phyloP scores from a whole-genome alignment of 2,329 filamentous ascomycete species.

The Teratosphaeria pseudoeucalypti region DNA sequence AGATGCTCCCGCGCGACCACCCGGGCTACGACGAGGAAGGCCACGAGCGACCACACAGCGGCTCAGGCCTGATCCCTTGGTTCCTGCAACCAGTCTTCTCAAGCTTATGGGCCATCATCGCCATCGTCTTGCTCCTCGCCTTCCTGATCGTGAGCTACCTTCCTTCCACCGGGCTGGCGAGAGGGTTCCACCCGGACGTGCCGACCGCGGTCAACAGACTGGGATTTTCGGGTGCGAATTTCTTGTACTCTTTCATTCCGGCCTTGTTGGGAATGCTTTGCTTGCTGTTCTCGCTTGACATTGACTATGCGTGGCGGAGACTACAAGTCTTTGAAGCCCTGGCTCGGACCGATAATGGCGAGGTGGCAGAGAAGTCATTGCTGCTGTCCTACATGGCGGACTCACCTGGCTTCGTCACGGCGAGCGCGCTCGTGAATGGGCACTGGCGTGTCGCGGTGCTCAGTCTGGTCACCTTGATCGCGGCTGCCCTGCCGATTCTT shows the following conservation, averaged over 20 bases:
- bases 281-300: constrained; percentile 55
- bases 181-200: constrained; percentile 63
- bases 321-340: constrained; percentile 62
- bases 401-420: constrained; percentile 49
- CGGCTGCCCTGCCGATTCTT: constrained; percentile 55
- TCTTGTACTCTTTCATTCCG: constrained; percentile 71
- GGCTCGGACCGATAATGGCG: constrained; percentile 37
- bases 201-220: constrained; percentile 30
- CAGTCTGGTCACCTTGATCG: constrained; percentile 49
- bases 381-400: constrained; percentile 62
- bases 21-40: constrained; percentile 3
- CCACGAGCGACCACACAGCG: constrained; percentile 1
- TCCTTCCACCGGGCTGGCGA: constrained; percentile 52
- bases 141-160: constrained; percentile 68
- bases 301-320: constrained; percentile 56
- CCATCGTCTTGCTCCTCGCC: constrained; percentile 53
- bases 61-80: constrained; percentile 49
- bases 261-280: constrained; percentile 56
- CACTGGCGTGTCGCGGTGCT: constrained; percentile 57
- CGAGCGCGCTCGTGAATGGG: constrained; percentile 48
- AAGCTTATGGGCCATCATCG: constrained; percentile 53
- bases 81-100: constrained; percentile 58
- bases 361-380: constrained; percentile 52
- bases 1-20: constrained; percentile 15
- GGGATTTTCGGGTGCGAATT: constrained; percentile 78